Evolutionary conservation across 257 asterid species (phyloP).

Genomic region (Capsicum pubescens): DNA sequence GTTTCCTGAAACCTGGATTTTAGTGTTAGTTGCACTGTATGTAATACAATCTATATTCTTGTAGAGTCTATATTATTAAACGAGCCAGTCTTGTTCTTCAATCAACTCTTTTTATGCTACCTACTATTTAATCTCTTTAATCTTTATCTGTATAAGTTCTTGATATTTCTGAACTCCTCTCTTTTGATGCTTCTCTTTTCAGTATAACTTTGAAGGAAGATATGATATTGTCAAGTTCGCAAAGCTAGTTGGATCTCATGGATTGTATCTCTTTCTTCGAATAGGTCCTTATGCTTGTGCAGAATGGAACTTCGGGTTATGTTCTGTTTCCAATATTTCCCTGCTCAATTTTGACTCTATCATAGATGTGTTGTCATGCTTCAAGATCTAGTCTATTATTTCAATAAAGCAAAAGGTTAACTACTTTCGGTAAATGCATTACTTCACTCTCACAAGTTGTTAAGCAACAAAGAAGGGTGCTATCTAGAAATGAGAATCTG

Average conservation of each 20-base stretch:
- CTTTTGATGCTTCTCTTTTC: conserved; percentile 42
- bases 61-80: not conserved
- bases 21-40: not conserved
- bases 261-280: conserved; percentile 80
- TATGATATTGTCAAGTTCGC: conserved; percentile 87
- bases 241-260: conserved; percentile 82
- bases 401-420: conserved; percentile 12
- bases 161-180: conserved; percentile 29
- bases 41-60: not conserved
- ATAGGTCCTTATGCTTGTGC: conserved; percentile 98
- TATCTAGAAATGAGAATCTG: not conserved
- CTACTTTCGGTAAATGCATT: not conserved
- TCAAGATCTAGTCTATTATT: conserved; percentile 21
- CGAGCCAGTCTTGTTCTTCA: not conserved
- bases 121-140: not conserved
- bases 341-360: conserved; percentile 19
- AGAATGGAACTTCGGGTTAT: conserved; percentile 96
- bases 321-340: conserved; percentile 38
- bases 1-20: not conserved
- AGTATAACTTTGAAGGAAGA: conserved; percentile 85
- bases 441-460: not conserved
- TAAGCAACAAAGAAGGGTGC: not conserved
- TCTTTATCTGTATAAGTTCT: not conserved
- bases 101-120: not conserved
- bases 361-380: not conserved